Evolutionary conservation across 116 monocot genomes (phyloP).

Genomic region (Zostera marina): DNA sequence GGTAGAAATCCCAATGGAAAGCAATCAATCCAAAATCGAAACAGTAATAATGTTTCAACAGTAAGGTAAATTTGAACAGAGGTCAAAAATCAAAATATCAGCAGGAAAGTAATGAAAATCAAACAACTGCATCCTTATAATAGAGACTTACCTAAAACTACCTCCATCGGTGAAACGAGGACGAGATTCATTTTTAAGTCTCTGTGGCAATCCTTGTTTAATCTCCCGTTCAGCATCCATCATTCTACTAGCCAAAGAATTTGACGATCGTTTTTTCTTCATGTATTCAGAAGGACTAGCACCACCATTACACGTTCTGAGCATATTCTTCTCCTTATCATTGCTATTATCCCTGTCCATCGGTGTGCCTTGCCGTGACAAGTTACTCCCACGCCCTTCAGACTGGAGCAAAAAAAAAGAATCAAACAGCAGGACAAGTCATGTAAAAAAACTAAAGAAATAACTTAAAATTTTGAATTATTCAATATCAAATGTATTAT

Average conservation of each 20-base stretch:
- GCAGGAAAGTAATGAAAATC: no score
- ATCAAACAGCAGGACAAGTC: background rate
- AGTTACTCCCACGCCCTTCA: conserved; percentile 37
- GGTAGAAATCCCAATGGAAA: no score
- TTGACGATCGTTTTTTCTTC: conserved; percentile 68
- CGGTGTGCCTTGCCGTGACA: conserved; percentile 29
- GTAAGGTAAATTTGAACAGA: no score
- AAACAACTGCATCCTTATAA: no score
- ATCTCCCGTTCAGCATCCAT: conserved; percentile 45
- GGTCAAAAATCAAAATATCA: no score
- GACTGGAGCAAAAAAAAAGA: conserved; percentile 24
- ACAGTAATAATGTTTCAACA: no score
- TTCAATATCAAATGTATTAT: background rate
- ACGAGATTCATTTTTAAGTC: conserved; percentile 39
- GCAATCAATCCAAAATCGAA: no score
- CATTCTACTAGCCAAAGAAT: conserved; percentile 39
- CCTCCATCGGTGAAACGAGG: conserved; percentile 34
- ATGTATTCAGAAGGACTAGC: conserved; percentile 29
- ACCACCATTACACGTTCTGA: conserved; percentile 29
- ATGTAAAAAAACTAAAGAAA: background rate
- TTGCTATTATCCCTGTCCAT: conserved; percentile 31
- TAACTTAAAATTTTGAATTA: background rate
- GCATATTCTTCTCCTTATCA: conserved; percentile 52
- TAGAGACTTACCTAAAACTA: conserved; percentile 34
- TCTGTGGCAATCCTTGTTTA: conserved; percentile 39